Percentiles rank a stretch among this genome's conserved stretches.
Evolutionary conservation across 2,329 filamentous ascomycete species (phyloP).

Genomic region (Aspergillus carbonarius): DNA sequence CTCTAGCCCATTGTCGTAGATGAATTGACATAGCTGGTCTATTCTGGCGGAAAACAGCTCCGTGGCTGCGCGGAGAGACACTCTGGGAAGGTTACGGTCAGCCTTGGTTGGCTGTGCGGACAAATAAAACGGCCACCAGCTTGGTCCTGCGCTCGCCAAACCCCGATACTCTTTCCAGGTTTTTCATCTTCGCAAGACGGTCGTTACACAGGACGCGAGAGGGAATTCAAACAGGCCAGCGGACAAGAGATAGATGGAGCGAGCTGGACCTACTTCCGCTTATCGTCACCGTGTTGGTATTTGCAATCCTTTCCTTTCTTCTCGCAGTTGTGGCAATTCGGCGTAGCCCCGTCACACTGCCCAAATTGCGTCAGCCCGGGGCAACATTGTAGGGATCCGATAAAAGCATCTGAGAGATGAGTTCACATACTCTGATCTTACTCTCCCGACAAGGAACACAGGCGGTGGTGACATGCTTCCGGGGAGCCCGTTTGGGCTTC

Average conservation of each 20-base stretch:
- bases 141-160: not conserved
- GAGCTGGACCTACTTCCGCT: constrained; percentile 36
- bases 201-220: not conserved
- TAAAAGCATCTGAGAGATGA: not conserved
- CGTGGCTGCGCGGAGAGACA: constrained; percentile 17
- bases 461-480: constrained; percentile 47
- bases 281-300: constrained; percentile 42
- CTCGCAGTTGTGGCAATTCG: constrained; percentile 40
- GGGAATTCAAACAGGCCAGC: not conserved
- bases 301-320: constrained; percentile 40
- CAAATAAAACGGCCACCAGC: not conserved
- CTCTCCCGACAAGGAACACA: constrained; percentile 48
- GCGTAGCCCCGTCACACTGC: constrained; percentile 40
- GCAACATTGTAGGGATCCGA: not conserved
- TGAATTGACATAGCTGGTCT: constrained; percentile 42
- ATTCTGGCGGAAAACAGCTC: constrained; percentile 38
- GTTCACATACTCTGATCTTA: constrained; percentile 41
- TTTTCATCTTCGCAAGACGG: not conserved
- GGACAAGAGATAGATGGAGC: not conserved
- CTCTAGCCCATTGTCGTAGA: constrained; percentile 41
- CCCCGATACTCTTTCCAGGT: not conserved
- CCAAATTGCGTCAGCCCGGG: not conserved
- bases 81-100: constrained; percentile 10
- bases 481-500: constrained; percentile 20
- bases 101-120: not conserved